Evolutionary conservation across 768 basidiomycete genomes (phyloP).

Genomic region (Neoboletus brunneissimus): DNA sequence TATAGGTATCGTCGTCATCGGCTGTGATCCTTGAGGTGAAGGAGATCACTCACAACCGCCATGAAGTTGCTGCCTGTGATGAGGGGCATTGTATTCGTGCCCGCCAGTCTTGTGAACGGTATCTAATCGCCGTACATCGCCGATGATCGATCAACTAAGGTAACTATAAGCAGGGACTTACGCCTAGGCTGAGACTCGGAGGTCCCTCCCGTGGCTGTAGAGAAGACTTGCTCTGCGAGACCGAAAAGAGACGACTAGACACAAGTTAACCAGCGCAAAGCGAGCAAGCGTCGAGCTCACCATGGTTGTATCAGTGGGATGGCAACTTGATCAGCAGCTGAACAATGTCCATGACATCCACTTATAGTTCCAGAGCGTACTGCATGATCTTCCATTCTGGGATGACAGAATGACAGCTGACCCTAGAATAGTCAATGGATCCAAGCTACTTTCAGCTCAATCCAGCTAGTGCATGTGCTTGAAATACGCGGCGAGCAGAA

Average conservation of each 20-base stretch:
- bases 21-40: constrained; percentile 6
- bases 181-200: not conserved
- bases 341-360: constrained; percentile 5
- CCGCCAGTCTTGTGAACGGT: constrained; percentile 59
- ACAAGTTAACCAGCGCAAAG: not conserved
- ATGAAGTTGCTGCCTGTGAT: constrained; percentile 36
- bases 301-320: constrained; percentile 18
- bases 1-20: constrained; percentile 25
- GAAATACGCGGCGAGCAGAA: not conserved
- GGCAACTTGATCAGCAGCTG: constrained; percentile 7
- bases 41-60: constrained; percentile 24
- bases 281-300: constrained; percentile 9
- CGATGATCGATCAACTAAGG: constrained; percentile 10
- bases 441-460: not conserved
- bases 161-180: constrained; percentile 3
- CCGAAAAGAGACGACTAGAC: constrained; percentile 63
- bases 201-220: constrained; percentile 40
- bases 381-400: constrained; percentile 23
- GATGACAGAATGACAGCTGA: constrained; percentile 20
- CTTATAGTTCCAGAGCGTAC: constrained; percentile 15
- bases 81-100: constrained; percentile 56
- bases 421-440: not conserved
- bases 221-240: constrained; percentile 64
- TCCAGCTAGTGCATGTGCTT: not conserved
- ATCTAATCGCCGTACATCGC: constrained; percentile 30